Conservation (phyloP, 2,329 filamentous ascomycete genomes). For the Fusarium caatingaense region DNA sequence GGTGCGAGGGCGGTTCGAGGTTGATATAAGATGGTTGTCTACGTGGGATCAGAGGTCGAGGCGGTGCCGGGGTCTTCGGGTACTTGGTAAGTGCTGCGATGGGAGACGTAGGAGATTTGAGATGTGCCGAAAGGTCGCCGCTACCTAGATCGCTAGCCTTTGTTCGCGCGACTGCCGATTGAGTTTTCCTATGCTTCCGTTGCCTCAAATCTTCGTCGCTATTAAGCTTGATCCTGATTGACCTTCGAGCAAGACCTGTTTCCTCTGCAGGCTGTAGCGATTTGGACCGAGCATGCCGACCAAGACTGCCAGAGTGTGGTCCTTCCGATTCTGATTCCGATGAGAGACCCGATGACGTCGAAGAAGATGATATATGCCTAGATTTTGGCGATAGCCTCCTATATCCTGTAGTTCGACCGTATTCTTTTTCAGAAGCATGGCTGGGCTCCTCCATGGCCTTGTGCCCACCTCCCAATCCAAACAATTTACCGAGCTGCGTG, state of each 20-base stretch:
- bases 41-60: constrained; percentile 87
- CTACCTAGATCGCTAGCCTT: constrained; percentile 55
- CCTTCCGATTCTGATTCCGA: constrained; percentile 78
- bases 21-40: constrained; percentile 89
- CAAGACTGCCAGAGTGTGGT: constrained; percentile 46
- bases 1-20: constrained; percentile 64
- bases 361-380: constrained; percentile 48
- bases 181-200: constrained; percentile 75
- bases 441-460: constrained; percentile 55
- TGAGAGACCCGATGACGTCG: constrained; percentile 72
- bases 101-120: constrained; percentile 94
- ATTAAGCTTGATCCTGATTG: constrained; percentile 90
- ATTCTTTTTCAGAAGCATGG: constrained; percentile 44
- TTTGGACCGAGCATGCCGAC: constrained; percentile 71
- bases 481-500: constrained; percentile 75
- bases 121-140: constrained; percentile 75
- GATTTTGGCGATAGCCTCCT: constrained; percentile 46
- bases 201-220: constrained; percentile 80
- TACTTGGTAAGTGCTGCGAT: constrained; percentile 84
- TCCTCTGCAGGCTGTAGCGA: constrained; percentile 71
- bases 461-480: constrained; percentile 58
- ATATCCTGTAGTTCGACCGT: constrained; percentile 46
- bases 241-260: constrained; percentile 73
- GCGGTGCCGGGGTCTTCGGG: constrained; percentile 88
- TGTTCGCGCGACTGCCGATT: constrained; percentile 59